Conservation (phyloP, 1,284 basidiomycete genomes). For the Ganoderma multipileum region DNA sequence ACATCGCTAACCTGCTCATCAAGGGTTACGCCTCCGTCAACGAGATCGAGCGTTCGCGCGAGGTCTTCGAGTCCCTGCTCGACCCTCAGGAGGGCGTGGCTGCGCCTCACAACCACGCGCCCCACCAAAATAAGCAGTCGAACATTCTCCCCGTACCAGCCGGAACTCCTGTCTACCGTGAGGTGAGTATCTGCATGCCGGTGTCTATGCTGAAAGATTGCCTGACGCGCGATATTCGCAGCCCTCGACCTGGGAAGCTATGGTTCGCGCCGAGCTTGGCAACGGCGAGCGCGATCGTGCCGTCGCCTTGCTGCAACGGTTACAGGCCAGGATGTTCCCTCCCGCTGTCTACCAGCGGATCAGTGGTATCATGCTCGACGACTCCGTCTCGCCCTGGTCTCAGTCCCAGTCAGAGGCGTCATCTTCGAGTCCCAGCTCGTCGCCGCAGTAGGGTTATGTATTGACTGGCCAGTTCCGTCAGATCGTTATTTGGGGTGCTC, state of each 20-base stretch:
- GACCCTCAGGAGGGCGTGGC: conserved; percentile 90
- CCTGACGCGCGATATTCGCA: conserved; percentile 38
- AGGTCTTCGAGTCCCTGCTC: conserved; percentile 86
- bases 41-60: conserved; percentile 73
- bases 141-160: conserved; percentile 27
- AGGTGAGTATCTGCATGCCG: conserved; percentile 59
- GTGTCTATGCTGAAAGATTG: background rate
- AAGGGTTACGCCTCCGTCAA: conserved; percentile 84
- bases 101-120: conserved; percentile 87
- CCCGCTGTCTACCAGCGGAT: conserved; percentile 51
- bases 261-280: conserved; percentile 92
- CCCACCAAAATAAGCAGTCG: conserved; percentile 53
- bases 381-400: conserved; percentile 43
- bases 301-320: conserved; percentile 72
- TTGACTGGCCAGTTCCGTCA: conserved; percentile 16
- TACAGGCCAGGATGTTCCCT: conserved; percentile 81
- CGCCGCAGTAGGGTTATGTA: conserved; percentile 8
- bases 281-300: conserved; percentile 80
- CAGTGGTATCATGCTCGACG: conserved; percentile 49
- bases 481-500: conserved; percentile 9
- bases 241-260: conserved; percentile 92
- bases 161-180: conserved; percentile 82
- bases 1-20: conserved; percentile 94
- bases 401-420: conserved; percentile 30
- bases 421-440: conserved; percentile 20